Evolutionary conservation across 2,329 filamentous ascomycete genomes (phyloP).

Genomic region (Hymenoscyphus albidus): DNA sequence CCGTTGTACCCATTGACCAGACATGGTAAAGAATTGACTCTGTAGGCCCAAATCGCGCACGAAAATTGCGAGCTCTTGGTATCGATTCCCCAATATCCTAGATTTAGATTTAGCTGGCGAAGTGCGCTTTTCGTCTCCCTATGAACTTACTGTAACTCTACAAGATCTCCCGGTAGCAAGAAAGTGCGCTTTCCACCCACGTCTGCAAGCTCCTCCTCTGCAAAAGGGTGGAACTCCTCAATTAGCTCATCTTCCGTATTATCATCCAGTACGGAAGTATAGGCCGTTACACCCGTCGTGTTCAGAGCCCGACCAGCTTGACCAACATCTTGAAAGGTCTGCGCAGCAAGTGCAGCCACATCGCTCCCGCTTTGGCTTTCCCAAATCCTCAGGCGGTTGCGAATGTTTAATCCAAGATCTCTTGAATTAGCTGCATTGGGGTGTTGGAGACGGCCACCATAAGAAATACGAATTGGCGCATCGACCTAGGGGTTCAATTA

Average conservation of each 20-base stretch:
- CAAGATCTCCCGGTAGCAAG: slow-evolving; percentile 34
- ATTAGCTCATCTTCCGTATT: slow-evolving; percentile 28
- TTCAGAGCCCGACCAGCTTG: not conserved
- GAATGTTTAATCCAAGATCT: slow-evolving; percentile 26
- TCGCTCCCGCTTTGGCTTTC: slow-evolving; percentile 38
- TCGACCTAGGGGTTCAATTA: not conserved
- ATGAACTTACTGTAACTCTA: slow-evolving; percentile 31
- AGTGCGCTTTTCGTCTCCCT: not conserved
- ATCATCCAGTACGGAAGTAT: slow-evolving; percentile 16
- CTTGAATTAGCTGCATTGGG: not conserved
- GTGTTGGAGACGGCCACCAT: not conserved
- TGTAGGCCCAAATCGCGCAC: slow-evolving; percentile 39
- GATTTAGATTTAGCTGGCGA: not conserved
- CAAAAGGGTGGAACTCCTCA: slow-evolving; percentile 34
- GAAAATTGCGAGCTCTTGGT: slow-evolving; percentile 44
- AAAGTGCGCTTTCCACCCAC: slow-evolving; percentile 31
- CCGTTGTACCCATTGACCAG: slow-evolving; percentile 45
- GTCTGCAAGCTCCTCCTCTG: slow-evolving; percentile 48
- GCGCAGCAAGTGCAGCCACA: not conserved
- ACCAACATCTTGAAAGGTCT: not conserved
- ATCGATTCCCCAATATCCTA: slow-evolving; percentile 14
- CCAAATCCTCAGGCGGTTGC: slow-evolving; percentile 40
- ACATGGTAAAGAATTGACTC: slow-evolving; percentile 47
- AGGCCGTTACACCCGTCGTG: not conserved
- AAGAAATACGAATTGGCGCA: too few relatives aligned